These are phyloP conservation scores for Fomitopsis pinicola DNA, from an alignment of 1,284 basidiomycete genomes.

Conservation along the genomic window DNA sequence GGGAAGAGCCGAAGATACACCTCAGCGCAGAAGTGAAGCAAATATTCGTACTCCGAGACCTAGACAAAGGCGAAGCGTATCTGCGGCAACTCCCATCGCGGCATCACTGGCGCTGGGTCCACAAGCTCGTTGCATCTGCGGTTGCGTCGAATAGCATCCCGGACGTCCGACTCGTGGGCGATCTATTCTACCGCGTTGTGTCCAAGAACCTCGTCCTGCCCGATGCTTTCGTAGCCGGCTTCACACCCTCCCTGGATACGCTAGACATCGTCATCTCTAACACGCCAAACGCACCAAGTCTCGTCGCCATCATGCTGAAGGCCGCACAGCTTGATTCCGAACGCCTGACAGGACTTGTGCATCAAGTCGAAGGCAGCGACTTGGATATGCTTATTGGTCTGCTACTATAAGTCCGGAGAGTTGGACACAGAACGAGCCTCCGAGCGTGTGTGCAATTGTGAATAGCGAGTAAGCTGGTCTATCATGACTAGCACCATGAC, in stretches of 20 bases:
- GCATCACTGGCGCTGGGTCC: constrained; percentile 65
- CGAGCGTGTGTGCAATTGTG: too few relatives aligned
- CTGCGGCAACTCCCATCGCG: constrained; percentile 66
- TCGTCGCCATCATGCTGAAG: constrained; percentile 72
- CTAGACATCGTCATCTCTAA: constrained; percentile 89
- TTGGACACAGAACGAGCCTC: too few relatives aligned
- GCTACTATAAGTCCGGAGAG: not conserved
- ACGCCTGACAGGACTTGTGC: constrained; percentile 18
- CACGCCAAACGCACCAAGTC: constrained; percentile 79
- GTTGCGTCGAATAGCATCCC: constrained; percentile 76
- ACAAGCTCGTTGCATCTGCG: constrained; percentile 65
- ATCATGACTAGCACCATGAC: too few relatives aligned
- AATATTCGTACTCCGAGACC: constrained; percentile 70
- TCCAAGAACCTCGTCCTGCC: constrained; percentile 56
- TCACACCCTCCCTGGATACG: constrained; percentile 62
- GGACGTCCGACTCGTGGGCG: constrained; percentile 75
- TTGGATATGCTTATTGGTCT: not conserved
- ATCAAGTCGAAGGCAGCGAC: not conserved
- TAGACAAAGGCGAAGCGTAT: constrained; percentile 86
- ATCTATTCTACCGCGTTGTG: constrained; percentile 56
- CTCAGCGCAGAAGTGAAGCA: constrained; percentile 79
- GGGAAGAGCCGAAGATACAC: constrained; percentile 72
- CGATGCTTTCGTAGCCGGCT: constrained; percentile 52
- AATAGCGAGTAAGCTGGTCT: too few relatives aligned
- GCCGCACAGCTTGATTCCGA: constrained; percentile 54